Conservation (phyloP, 169 alveolate genomes). For the Plasmodium cynomolgi region DNA sequence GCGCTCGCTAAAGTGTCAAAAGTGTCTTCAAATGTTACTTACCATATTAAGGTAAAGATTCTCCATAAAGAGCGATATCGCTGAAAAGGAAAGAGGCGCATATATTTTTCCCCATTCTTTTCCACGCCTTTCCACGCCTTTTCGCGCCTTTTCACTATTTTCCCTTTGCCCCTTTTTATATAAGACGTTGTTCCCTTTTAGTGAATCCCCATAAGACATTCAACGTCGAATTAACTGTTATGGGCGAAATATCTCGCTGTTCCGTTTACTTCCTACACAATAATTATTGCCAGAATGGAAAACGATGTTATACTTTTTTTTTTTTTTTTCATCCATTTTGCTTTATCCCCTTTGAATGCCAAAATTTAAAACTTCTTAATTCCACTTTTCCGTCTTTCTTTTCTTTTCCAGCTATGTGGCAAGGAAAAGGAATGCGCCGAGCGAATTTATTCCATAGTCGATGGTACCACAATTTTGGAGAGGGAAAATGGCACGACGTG, state of each 20-base stretch:
- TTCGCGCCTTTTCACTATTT: neutral
- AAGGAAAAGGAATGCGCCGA: slow-evolving; percentile 14
- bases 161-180: neutral
- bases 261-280: neutral
- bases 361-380: slow-evolving; percentile 12
- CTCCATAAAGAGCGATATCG: neutral
- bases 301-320: slow-evolving; percentile 21
- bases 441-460: slow-evolving; percentile 56
- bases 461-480: slow-evolving; percentile 37
- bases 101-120: neutral
- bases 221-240: slow-evolving; percentile 8
- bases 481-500: neutral
- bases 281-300: slow-evolving; percentile 25
- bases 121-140: neutral
- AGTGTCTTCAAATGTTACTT: slow-evolving; percentile 37
- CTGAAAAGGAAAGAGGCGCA: neutral
- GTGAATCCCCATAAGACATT: neutral
- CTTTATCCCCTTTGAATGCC: neutral
- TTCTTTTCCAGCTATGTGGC: slow-evolving; percentile 8
- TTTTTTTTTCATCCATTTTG: slow-evolving; percentile 10
- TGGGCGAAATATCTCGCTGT: neutral
- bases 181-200: neutral
- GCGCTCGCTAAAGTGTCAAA: neutral
- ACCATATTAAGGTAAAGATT: neutral
- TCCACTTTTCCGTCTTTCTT: neutral